Base-by-base conservation (phyloP, 1,284 basidiomycete genomes). In the Psilocybe mexicana region DNA sequence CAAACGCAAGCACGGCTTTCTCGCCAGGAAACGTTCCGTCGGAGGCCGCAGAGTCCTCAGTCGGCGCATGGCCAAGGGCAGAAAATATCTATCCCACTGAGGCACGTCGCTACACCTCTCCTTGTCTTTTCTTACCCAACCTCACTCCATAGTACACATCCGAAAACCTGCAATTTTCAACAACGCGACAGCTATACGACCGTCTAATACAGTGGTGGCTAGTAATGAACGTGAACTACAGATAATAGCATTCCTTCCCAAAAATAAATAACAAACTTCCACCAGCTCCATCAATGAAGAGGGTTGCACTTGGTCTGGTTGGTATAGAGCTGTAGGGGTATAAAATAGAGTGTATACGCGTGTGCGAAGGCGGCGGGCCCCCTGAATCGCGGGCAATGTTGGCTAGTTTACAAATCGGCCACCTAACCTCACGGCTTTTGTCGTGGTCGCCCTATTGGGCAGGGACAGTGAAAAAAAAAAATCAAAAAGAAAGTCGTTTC, bases 1-100 rank as follows among this genome's bases (percentile, higher is more conserved):
- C 51, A 96, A 96, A 78, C 82, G 92, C 61, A 91, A 89, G 72
- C 92, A 94, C 69, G 94, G 94, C 7, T 96, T 94, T 72, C 78
- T 96, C 40, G 80, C 86, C 0, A 77, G 91, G 44, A 83, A 88
- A 69, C 78, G 81, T 64, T 82, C 81, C 40, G 76, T 81, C 23
- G 81, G 79, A 28, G 90, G 90, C 2, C 79, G 84, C 60, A 87
- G 86, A 70, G 84, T 90, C 48, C 74, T 92, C 58, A 76, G 71
- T 35, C 71, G 83, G 46, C 78, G 88, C 46, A 69, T 80, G 58
- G 74, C 75, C 40, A 87, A 87, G 71, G 85, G 86, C 10, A 79
- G 85, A 62, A 82, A 80, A 67, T 84, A 79, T 67, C 74, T 89
- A 62, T 68, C 69, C 12, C 72, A 74, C 59, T 74, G 55, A 59